These are phyloP conservation scores for Saturnispora dispora DNA, from an alignment of 805 yeast species.

Conservation along the genomic window DNA sequence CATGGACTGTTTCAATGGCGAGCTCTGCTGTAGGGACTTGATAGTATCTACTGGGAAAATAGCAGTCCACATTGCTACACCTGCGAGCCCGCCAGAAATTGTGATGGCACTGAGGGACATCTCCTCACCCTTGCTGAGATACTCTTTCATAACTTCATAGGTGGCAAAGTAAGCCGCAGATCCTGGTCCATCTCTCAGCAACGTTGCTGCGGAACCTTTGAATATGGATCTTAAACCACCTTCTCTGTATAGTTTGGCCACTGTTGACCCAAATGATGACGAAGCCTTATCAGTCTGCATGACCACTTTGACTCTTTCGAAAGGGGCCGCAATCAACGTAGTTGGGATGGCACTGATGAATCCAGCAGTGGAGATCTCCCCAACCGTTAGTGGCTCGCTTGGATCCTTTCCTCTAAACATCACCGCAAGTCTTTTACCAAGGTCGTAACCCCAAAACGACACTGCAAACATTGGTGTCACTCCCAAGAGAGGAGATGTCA, in stretches of 20 bases:
- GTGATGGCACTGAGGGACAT: slow-evolving; percentile 68
- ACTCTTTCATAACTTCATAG: slow-evolving; percentile 70
- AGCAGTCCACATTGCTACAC: slow-evolving; percentile 93
- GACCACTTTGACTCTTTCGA: slow-evolving; percentile 90
- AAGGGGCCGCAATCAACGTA: slow-evolving; percentile 94
- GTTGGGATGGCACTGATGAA: slow-evolving; percentile 92
- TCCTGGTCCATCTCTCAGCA: slow-evolving; percentile 97
- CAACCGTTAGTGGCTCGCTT: slow-evolving; percentile 33
- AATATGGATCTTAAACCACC: slow-evolving; percentile 83
- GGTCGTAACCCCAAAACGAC: slow-evolving; percentile 96
- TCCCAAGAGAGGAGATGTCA: slow-evolving; percentile 87
- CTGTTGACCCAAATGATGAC: slow-evolving; percentile 43
- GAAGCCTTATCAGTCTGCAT: slow-evolving; percentile 55
- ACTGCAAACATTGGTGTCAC: slow-evolving; percentile 99
- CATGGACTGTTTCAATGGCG: slow-evolving; percentile 46
- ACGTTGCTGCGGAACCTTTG: slow-evolving; percentile 85
- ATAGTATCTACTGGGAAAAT: slow-evolving; percentile 96
- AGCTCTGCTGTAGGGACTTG: slow-evolving; percentile 72
- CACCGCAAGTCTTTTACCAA: slow-evolving; percentile 72
- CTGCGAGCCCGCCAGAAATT: slow-evolving; percentile 92
- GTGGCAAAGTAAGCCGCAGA: slow-evolving; percentile 93
- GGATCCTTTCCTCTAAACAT: slow-evolving; percentile 26
- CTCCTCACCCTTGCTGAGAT: slow-evolving; percentile 41
- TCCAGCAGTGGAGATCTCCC: slow-evolving; percentile 83
- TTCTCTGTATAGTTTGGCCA: slow-evolving; percentile 56